A percentile compares a stretch with the other conserved stretches of the same genome.
These are phyloP conservation scores for Colletotrichum sp. DNA, from an alignment of 2,329 filamentous ascomycete genomes.

Conservation along the genomic window DNA sequence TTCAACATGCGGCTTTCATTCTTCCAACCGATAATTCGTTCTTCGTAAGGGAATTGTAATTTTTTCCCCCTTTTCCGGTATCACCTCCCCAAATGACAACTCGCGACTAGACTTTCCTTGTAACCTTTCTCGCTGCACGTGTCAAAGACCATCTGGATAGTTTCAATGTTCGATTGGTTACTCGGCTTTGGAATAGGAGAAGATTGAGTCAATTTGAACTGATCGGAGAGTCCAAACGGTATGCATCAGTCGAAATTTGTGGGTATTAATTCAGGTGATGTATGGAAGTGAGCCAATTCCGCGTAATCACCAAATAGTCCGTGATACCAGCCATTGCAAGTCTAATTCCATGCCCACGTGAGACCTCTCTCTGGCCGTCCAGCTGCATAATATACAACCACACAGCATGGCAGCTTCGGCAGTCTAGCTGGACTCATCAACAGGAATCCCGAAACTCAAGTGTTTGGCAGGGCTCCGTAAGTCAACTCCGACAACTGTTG, in stretches of 20 bases:
- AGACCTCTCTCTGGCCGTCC: background rate
- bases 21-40: background rate
- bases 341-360: background rate
- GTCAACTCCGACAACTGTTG: background rate
- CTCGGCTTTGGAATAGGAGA: background rate
- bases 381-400: accelerated
- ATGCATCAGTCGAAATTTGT: too few relatives aligned
- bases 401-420: background rate
- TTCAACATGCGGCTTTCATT: background rate
- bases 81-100: too few relatives aligned
- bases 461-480: background rate
- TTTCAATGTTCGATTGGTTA: too few relatives aligned
- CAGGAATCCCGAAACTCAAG: background rate
- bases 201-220: background rate
- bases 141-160: background rate
- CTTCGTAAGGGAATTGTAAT: background rate
- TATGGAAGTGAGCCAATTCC: background rate
- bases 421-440: accelerated
- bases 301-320: background rate
- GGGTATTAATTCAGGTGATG: background rate
- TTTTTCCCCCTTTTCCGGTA: too few relatives aligned
- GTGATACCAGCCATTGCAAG: background rate
- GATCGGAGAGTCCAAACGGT: accelerated
- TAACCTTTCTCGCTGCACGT: background rate
- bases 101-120: too few relatives aligned